Percentiles rank a stretch among this genome's conserved stretches.
Conservation (phyloP, 1,284 basidiomycete species). For the Phellopilus nigrolimitatus region DNA sequence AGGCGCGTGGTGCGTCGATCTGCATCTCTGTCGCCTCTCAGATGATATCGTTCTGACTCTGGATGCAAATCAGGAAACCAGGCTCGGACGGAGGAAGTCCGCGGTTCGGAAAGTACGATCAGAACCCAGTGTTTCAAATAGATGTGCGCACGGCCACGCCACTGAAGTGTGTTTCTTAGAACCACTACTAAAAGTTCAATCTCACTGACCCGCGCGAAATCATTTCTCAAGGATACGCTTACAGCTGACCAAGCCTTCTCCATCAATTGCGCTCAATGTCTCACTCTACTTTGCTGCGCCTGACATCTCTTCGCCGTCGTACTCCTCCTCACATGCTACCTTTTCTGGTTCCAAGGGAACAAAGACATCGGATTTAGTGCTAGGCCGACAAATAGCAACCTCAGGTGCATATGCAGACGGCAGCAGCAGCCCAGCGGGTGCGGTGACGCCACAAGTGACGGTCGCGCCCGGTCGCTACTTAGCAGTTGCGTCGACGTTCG, state of each 20-base stretch:
- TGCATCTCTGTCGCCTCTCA: neutral
- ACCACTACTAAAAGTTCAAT: neutral
- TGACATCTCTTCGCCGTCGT: constrained; percentile 3
- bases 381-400: constrained; percentile 51
- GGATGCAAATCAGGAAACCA: constrained; percentile 41
- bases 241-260: constrained; percentile 46
- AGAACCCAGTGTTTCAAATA: constrained; percentile 69
- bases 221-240: constrained; percentile 51
- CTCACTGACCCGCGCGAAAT: no score
- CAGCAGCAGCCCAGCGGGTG: constrained; percentile 49
- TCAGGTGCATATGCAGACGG: constrained; percentile 75
- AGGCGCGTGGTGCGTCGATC: constrained; percentile 59
- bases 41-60: neutral
- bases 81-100: constrained; percentile 62
- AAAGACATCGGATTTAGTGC: constrained; percentile 14
- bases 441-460: constrained; percentile 49
- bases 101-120: constrained; percentile 52
- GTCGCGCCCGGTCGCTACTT: constrained; percentile 63
- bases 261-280: constrained; percentile 50
- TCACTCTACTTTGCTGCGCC: constrained; percentile 46
- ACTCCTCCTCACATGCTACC: neutral
- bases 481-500: constrained; percentile 70
- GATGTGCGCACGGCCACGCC: constrained; percentile 47
- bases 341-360: neutral
- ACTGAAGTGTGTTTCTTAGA: constrained; percentile 47